Evolutionary conservation across 2,329 filamentous ascomycete genomes (phyloP), one percentile per base, ranked within the genome.

Genomic region (Microcyclosporella mali): DNA sequence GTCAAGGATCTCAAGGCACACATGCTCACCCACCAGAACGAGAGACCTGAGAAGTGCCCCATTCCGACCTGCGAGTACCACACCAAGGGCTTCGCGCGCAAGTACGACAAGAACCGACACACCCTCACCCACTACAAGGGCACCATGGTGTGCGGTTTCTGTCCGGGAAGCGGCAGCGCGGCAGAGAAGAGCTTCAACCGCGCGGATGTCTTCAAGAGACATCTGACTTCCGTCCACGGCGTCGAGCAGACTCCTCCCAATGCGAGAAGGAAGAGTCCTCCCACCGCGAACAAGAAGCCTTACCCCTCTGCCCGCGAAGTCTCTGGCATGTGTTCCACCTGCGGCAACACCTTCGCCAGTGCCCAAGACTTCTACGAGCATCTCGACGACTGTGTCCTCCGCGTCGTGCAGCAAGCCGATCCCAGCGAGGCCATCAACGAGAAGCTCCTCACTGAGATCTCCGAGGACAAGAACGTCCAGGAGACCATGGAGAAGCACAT

Each of bases 301-400:
- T 78, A 80, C 4, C 79, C 78, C 41, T 87, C 87, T 59, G 76
- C 84, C 15, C 76, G 81, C 46, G 85, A 92, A 35, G 82, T 85
- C 25, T 85, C 85, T 38, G 89, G 88, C 51, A 88, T 84, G 64
- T 97, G 90, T 66, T 94, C 88, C 3, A 97, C 92, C 51, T 97
- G 90, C 66, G 87, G 85, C 11, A 77, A 81, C 32, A 86, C 79
- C 6, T 97, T 95, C 63, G 75, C 76, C 53, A 90, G 84, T 47
- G 87, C 90, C 2, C 90, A 97, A 66, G 90, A 95, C 60, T 95
- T 95, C 69, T 95, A 97, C 65, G 90, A 97, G 70, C 90, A 97
- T 72, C 72, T 95, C 53, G 90, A 82, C 57, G 78, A 82, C 64
- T 82, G 79, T 59, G 78, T 82, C 10, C 66, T 82, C 33, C 75